Base-by-base conservation (phyloP, 495 filamentous ascomycete species). In the Bombardia bombarda region DNA sequence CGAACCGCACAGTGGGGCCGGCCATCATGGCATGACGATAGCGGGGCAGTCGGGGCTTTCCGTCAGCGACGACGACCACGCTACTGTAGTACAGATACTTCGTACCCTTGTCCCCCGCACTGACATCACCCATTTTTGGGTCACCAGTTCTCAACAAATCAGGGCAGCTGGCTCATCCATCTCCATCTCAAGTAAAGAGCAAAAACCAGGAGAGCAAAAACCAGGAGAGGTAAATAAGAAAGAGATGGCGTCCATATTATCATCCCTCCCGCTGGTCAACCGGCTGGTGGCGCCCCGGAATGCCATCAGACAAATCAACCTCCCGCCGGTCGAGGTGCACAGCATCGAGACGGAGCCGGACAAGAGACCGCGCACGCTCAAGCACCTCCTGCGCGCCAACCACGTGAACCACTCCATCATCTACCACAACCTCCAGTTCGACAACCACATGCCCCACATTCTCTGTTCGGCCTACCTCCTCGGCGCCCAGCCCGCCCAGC, bases 391-490 rank as follows among this genome's bases (percentile, higher is more conserved):
- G 25, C 82, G 81, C 52, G 78, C 90, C 20, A 97, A 99, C 61
- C 93, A 99, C 69, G 79, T 82, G 25, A 94, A 93, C 52, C 72
- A 94, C 63, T 75, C 86, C 20, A 82, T 97, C 40, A 57, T 96
- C 41, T 95, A 84, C 56, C 72, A 92, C 55, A 54, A 84, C 37
- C 71, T 86, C 9, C 67, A 75, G 47, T 95, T 83, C 59, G 84
- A 95, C 66, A 98, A 96, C 55, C 89, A 97, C 63, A 65, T 80
- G 38, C 77, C 86, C 22, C 90, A 97, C 69, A 80, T 90, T 32
- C 72, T 99, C 0, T 78, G 79, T 42, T 89, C 90, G 16, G 82
- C 88, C 7, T 96, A 88, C 61, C 66, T 94, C 3, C 72, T 94
- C 3, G 90, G 90, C 6, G 93, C 82, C 37, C 67, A 80, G 20